A percentile compares a stretch with the other conserved stretches of the same genome.
phyloP scores from a whole-genome alignment of 31 red algal species.

The Bonnemaisonia californica region DNA sequence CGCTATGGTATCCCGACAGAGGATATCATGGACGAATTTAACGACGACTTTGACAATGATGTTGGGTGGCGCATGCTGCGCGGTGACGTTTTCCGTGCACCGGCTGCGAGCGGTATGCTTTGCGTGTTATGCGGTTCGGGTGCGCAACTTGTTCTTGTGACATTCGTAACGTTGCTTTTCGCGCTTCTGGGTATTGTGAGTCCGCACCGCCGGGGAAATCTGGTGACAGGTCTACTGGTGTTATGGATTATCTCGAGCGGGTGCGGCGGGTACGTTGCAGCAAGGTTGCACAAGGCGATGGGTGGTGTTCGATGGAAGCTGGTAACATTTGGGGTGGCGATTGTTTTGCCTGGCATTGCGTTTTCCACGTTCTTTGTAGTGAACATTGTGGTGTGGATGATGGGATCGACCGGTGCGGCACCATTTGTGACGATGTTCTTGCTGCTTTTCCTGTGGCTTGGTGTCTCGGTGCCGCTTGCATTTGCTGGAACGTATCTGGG shows the following conservation, averaged over 20 bases:
- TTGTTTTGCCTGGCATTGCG: conserved; percentile 79
- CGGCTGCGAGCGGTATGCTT: conserved; percentile 59
- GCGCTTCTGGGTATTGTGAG: conserved; percentile 83
- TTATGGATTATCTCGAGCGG: conserved; percentile 80
- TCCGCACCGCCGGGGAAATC: conserved; percentile 78
- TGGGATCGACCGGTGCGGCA: conserved; percentile 78
- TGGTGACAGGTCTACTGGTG: conserved; percentile 63
- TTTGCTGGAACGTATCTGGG: conserved; percentile 85
- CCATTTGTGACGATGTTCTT: conserved; percentile 83
- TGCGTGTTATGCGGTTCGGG: conserved; percentile 84
- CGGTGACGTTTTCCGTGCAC: conserved; percentile 93
- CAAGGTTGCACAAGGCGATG: conserved; percentile 81
- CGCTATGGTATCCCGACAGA: conserved; percentile 75
- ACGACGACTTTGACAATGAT: conserved; percentile 86
- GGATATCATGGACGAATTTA: conserved; percentile 77
- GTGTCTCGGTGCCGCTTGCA: conserved; percentile 84
- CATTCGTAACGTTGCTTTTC: conserved; percentile 64
- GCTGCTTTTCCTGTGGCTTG: conserved; percentile 86
- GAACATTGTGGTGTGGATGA: conserved; percentile 88
- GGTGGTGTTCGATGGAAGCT: conserved; percentile 78
- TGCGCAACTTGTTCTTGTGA: conserved; percentile 69
- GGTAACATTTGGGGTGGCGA: conserved; percentile 75
- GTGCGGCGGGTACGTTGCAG: conserved; percentile 76
- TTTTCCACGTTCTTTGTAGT: conserved; percentile 85
- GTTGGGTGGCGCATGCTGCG: conserved; percentile 90